Conservation (phyloP, 768 basidiomycete species). For the Kwoniella sp. region DNA sequence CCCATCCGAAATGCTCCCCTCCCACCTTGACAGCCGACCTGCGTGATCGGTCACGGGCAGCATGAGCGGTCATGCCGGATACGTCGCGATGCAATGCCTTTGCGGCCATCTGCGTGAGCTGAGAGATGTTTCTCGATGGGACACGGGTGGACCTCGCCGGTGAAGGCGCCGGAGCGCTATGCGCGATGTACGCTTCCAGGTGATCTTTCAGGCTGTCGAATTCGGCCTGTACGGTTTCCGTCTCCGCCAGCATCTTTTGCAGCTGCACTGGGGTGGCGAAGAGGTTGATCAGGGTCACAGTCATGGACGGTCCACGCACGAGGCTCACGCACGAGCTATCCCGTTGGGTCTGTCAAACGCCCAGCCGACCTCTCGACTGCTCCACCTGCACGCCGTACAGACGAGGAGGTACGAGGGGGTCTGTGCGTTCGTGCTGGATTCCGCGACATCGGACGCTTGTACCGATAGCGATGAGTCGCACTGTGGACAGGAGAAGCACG, state of each 20-base stretch:
- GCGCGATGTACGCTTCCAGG: conserved; percentile 87
- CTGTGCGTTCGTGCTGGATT: conserved; percentile 22
- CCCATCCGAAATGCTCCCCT: conserved; percentile 21
- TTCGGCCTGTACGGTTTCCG: conserved; percentile 68
- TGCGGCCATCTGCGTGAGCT: conserved; percentile 68
- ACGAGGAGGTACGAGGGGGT: conserved; percentile 87
- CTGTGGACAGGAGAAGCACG: conserved; percentile 93
- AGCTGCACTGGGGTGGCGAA: conserved; percentile 65
- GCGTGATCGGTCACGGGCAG: conserved; percentile 2
- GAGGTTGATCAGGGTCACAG: neutral
- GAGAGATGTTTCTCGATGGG: conserved; percentile 48
- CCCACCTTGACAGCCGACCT: neutral
- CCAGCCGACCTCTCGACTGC: conserved; percentile 83
- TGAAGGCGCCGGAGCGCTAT: conserved; percentile 20
- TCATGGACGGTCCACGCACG: neutral
- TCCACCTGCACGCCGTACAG: conserved; percentile 92
- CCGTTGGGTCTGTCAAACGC: conserved; percentile 96
- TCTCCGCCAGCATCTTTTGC: conserved; percentile 79
- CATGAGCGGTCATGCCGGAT: conserved; percentile 38
- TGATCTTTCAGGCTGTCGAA: conserved; percentile 94
- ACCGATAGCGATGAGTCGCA: conserved; percentile 86
- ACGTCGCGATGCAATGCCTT: conserved; percentile 81
- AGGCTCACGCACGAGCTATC: conserved; percentile 67
- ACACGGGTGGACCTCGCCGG: conserved; percentile 9
- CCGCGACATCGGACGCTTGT: conserved; percentile 67